Evolutionary conservation across 805 yeast species (phyloP).

Genomic region (Dipodascus geniculatus): DNA sequence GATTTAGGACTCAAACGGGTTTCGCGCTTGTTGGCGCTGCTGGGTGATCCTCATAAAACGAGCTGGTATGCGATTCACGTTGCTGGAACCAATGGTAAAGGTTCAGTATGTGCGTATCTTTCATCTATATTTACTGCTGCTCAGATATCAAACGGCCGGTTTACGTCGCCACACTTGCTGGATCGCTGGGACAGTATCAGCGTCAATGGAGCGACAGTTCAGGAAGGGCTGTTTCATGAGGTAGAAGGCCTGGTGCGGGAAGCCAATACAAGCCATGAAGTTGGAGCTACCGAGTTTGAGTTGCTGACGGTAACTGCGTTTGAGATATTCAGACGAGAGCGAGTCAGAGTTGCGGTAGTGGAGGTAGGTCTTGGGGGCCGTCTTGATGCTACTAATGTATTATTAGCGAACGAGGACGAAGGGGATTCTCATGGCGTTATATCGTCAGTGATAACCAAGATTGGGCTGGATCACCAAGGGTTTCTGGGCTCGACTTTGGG

Average conservation of each 20-base stretch:
- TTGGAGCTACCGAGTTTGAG: slow-evolving; percentile 84
- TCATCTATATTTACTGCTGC: slow-evolving; percentile 47
- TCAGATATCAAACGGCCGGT: slow-evolving; percentile 51
- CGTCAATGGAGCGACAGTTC: slow-evolving; percentile 49
- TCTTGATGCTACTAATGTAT: slow-evolving; percentile 77
- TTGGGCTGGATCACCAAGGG: slow-evolving; percentile 76
- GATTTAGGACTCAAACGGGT: slow-evolving; percentile 50
- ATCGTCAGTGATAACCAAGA: slow-evolving; percentile 68
- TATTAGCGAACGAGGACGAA: slow-evolving; percentile 5
- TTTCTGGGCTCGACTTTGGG: slow-evolving; percentile 56
- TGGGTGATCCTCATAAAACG: slow-evolving; percentile 59
- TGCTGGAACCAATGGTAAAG: slow-evolving; percentile 97
- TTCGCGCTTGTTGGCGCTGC: slow-evolving; percentile 29
- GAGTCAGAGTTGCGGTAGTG: slow-evolving; percentile 66
- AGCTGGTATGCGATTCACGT: slow-evolving; percentile 65
- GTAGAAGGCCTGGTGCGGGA: slow-evolving; percentile 33
- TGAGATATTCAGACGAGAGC: slow-evolving; percentile 47
- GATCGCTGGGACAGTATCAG: slow-evolving; percentile 65
- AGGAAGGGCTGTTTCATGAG: slow-evolving; percentile 32
- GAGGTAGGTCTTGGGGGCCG: slow-evolving; percentile 95
- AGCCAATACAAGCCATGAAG: slow-evolving; percentile 28
- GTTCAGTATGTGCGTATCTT: slow-evolving; percentile 79
- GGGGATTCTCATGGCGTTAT: slow-evolving; percentile 30
- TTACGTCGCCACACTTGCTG: slow-evolving; percentile 81
- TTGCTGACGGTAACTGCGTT: slow-evolving; percentile 76